Evolutionary conservation across 345 rosid genomes (phyloP), one percentile per base, ranked within the genome.

Genomic region (Gossypium herbaceum): DNA sequence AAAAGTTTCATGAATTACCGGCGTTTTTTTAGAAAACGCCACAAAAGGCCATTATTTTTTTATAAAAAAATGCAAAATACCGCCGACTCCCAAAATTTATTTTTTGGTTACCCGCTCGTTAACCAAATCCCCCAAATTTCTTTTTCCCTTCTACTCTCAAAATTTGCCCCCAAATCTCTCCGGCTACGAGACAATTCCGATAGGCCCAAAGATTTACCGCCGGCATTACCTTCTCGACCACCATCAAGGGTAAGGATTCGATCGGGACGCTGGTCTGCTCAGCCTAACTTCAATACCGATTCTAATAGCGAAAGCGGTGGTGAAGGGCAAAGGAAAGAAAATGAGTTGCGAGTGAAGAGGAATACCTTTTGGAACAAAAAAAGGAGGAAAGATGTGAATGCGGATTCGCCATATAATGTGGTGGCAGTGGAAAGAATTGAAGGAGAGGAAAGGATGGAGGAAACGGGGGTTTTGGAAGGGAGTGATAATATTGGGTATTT

Each of bases 221-320:
- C 99, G 12, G 93, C 92, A 55, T 84, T 95, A 86, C 99, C 98
- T 59, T 81, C 93, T 17, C 92, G 98, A 48, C 98, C 99, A 27
- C 81, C 81, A 12, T 93, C 97, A 1, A 89, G 86, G 75, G 98
- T 89, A 11, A 84, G 99, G 62, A 85, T 89, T 76, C 98, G 96
- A 0, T 86, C 98, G 0, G 89, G 90, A 2, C 90, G 96, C 58
- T 84, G 85, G 12, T 88, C 96, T 0, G 84, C 91, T 75, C 94
- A 87, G 13, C 76, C 74, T 3, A 77, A 56, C 84, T 87, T 87
- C 61, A 72, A 70, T 47, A 79, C 77, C 13, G 81, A 77, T 19
- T 61, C 45, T n/a, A 7, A 20, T 24, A 52, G 34, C 63, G 65
- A 39, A 22, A 16, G 12, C 64, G 41, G 39, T 24, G 9, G 34